Conservation (phyloP, 768 basidiomycete genomes). For the Lyophyllum decastes region DNA sequence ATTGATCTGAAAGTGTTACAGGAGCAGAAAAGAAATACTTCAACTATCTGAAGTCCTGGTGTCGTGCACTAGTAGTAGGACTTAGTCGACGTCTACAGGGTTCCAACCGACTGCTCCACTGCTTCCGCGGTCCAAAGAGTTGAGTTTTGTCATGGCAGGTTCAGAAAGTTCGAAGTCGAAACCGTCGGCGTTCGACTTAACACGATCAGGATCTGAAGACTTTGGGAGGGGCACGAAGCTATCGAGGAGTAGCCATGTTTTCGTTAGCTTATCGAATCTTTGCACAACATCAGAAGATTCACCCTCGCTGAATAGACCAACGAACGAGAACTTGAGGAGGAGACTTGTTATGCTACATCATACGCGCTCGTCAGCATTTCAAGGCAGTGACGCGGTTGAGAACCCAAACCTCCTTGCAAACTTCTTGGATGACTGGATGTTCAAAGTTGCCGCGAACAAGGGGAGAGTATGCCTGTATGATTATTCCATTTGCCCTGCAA, state of each 20-base stretch:
- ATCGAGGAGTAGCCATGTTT: background rate
- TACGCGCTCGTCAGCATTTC: background rate
- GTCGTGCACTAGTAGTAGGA: too few relatives aligned
- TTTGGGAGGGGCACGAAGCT: constrained; percentile 88
- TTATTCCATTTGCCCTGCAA: constrained; percentile 60
- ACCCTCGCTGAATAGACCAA: constrained; percentile 89
- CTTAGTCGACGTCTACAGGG: constrained; percentile 54
- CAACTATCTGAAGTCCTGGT: too few relatives aligned
- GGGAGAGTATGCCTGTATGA: constrained; percentile 76
- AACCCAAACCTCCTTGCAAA: constrained; percentile 57
- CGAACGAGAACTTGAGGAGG: constrained; percentile 81
- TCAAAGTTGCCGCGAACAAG: constrained; percentile 62
- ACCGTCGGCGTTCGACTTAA: constrained; percentile 70
- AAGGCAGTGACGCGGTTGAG: background rate
- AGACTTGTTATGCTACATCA: constrained; percentile 50
- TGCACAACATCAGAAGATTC: constrained; percentile 18
- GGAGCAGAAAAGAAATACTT: too few relatives aligned
- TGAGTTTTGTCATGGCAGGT: constrained; percentile 66
- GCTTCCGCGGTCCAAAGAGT: constrained; percentile 70
- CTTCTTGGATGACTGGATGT: constrained; percentile 48
- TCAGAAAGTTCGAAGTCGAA: constrained; percentile 71
- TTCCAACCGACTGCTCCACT: constrained; percentile 83
- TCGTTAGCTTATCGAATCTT: background rate
- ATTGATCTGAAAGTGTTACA: too few relatives aligned
- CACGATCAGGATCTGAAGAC: constrained; percentile 65